phyloP scores from a whole-genome alignment of 768 basidiomycete species.

The Boletus patriciae region DNA sequence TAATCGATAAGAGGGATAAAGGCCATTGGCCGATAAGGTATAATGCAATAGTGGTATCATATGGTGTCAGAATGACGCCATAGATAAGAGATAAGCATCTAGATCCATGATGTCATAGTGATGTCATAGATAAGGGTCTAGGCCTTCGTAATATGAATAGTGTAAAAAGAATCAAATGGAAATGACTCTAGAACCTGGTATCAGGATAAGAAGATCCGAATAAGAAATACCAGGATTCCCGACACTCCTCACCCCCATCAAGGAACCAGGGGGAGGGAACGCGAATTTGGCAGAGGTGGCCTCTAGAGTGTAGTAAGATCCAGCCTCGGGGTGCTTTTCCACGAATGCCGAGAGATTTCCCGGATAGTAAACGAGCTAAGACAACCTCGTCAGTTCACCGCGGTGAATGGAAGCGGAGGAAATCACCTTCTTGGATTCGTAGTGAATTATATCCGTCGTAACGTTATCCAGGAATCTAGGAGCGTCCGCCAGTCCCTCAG shows the following conservation, averaged over 20 bases:
- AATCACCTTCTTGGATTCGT: constrained; percentile 84
- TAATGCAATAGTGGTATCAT: no score
- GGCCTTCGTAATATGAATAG: no score
- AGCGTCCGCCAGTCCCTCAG: constrained; percentile 5
- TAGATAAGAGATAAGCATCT: no score
- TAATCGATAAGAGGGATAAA: no score
- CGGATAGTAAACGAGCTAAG: constrained; percentile 85
- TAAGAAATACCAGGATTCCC: no score
- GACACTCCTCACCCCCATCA: constrained; percentile 98
- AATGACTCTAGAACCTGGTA: no score
- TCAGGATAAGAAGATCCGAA: no score
- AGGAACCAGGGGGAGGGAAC: constrained; percentile 92
- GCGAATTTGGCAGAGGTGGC: constrained; percentile 93
- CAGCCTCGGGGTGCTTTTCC: constrained; percentile 86
- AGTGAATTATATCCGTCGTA: constrained; percentile 96
- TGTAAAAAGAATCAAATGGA: no score
- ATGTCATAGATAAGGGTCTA: no score
- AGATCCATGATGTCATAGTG: no score
- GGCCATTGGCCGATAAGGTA: no score
- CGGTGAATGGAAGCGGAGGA: constrained; percentile 17
- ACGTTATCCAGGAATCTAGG: constrained; percentile 88
- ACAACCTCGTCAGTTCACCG: constrained; percentile 14
- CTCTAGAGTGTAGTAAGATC: constrained; percentile 94
- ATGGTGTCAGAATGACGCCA: no score
- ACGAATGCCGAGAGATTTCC: constrained; percentile 93